Evolutionary conservation across 352 stramenopile species (phyloP).

Genomic region (Phytophthora hibernalis): DNA sequence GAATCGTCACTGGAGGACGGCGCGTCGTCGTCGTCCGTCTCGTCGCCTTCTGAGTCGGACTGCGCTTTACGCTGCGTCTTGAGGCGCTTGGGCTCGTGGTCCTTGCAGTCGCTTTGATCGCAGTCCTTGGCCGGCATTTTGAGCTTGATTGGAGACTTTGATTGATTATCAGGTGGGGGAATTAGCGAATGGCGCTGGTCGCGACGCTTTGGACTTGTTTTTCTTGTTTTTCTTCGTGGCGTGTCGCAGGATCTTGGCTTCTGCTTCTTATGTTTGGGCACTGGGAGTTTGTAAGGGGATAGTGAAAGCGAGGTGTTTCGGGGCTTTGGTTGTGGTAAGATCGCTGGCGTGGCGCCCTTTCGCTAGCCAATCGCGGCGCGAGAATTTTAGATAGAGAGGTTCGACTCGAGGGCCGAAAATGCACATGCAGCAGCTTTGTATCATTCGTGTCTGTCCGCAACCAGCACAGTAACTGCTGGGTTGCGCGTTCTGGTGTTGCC

Average conservation of each 20-base stretch:
- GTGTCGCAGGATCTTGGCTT: conserved; percentile 32
- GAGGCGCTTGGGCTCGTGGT: conserved; percentile 40
- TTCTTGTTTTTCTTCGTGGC: conserved; percentile 20
- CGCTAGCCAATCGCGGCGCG: conserved; percentile 8
- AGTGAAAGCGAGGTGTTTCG: conserved; percentile 1
- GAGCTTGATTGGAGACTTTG: too few relatives aligned
- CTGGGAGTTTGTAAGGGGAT: conserved; percentile 4
- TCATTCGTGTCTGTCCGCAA: neutral
- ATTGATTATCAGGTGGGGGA: conserved; percentile 20
- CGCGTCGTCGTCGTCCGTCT: conserved; percentile 42
- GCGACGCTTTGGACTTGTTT: conserved; percentile 39
- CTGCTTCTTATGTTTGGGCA: conserved; percentile 16
- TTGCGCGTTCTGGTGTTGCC: neutral
- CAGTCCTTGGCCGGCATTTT: conserved; percentile 44
- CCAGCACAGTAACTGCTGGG: too few relatives aligned
- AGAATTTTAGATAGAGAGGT: conserved; percentile 9
- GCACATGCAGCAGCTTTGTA: neutral
- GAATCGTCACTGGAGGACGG: conserved; percentile 36
- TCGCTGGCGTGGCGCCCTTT: conserved; percentile 31
- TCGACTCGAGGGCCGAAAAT: neutral
- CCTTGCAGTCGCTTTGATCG: conserved; percentile 43
- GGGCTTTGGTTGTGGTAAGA: conserved; percentile 12
- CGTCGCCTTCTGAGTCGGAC: conserved; percentile 34
- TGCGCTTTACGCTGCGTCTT: conserved; percentile 31
- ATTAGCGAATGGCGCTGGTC: conserved; percentile 20